Evolutionary conservation across 108 stramenopile genomes (phyloP), one percentile per base, ranked within the genome.

Genomic region (Nitzschia palea): DNA sequence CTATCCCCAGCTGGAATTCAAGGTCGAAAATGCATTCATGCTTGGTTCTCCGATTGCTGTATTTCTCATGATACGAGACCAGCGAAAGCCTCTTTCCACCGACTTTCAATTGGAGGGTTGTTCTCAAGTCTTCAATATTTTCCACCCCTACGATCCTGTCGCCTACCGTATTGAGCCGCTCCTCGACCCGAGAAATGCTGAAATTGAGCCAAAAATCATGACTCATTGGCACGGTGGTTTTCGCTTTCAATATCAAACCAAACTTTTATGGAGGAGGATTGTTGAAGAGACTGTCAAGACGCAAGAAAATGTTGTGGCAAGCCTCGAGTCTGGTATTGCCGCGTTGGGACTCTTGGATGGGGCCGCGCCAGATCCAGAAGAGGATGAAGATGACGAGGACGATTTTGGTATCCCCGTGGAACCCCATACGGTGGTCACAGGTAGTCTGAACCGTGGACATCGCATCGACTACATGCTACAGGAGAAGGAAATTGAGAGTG

Each of bases 81-180:
- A 81, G 25, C 58, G 69, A 45, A 70, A 70, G 44, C 82, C 84
- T 6, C 61, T 85, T 15, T 43, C 48, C 18, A 32, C 68, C 1
- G 60, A 68, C 15, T 85, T 68, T 70, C 52, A 34, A 52, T 57
- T 90, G 47, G 62, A 59, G 33, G 91, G 88, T 26, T 88, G 78
- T 44, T 18, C 50, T 18, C 67, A 73, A 18, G 63, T 93, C 12
- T 93, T 84, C 77, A 93, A 93, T 78, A 79, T 90, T 17, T 93
- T 90, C 65, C 92, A 93, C 61, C 92, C 68, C 12, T 74, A 56
- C 36, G 83, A 88, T 56, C 92, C 92, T 3, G 89, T 87, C 15
- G 86, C 88, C 2, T 93, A 90, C 55, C 78, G 91, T 3, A 78
- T 90, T 29, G 92, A 93, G 67, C 92, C 92, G 31, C 74, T 90